Percentiles rank a stretch among this genome's conserved stretches.
Conservation (phyloP, 202 grass and related monocot genomes). For the Carex arenaria region DNA sequence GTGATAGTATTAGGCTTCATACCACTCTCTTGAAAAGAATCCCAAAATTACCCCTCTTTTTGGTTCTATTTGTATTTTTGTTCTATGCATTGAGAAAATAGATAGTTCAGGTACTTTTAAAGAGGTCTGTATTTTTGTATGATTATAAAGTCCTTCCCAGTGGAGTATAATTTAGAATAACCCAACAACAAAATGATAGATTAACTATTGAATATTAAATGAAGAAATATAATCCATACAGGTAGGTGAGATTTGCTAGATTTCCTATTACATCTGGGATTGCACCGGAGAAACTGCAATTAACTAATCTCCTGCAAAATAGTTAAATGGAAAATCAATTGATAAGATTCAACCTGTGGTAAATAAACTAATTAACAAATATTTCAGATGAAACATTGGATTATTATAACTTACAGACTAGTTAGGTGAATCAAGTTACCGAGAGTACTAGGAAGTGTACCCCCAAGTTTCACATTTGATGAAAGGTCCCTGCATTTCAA, state of each 20-base stretch:
- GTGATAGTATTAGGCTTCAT: background rate
- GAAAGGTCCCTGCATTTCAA: slow-evolving; percentile 68
- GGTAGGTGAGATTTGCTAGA: slow-evolving; percentile 34
- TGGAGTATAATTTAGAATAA: background rate
- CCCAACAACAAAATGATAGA: background rate
- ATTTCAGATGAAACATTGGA: background rate
- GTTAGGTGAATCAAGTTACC: slow-evolving; percentile 61
- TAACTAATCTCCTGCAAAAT: slow-evolving; percentile 43
- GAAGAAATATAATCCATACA: slow-evolving; percentile 25
- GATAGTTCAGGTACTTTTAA: background rate
- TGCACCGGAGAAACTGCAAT: slow-evolving; percentile 49
- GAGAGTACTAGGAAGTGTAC: slow-evolving; percentile 47
- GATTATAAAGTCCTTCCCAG: background rate
- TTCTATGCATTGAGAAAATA: background rate
- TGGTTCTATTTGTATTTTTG: background rate
- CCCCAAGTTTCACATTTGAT: slow-evolving; percentile 39
- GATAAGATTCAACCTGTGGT: background rate
- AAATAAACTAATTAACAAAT: background rate
- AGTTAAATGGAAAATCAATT: background rate
- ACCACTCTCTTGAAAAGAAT: background rate
- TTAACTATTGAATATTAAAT: slow-evolving; percentile 23
- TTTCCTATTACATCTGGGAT: slow-evolving; percentile 66
- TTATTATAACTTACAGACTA: slow-evolving; percentile 49
- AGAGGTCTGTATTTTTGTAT: background rate
- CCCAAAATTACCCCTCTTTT: background rate